Evolutionary conservation across 306 rosid species (phyloP).

Genomic region (Malus fusca): DNA sequence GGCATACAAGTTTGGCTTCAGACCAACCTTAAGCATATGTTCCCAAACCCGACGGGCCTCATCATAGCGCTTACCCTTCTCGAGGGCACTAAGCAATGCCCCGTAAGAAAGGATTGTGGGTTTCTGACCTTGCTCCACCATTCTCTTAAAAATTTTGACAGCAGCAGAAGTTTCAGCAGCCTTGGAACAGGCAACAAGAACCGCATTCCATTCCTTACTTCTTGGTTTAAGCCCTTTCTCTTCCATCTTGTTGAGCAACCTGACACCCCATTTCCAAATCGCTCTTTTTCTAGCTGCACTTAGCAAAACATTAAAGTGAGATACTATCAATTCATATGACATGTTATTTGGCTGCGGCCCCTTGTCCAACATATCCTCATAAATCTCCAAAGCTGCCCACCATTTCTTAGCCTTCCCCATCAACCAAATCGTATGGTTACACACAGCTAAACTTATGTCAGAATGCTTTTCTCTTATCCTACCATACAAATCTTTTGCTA

Average conservation of each 20-base stretch:
- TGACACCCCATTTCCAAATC: constrained; percentile 90
- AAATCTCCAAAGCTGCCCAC: constrained; percentile 96
- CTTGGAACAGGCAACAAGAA: constrained; percentile 88
- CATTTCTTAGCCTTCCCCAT: constrained; percentile 93
- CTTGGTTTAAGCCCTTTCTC: constrained; percentile 91
- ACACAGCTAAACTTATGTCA: constrained; percentile 68
- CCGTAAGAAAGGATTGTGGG: constrained; percentile 85
- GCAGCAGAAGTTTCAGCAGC: constrained; percentile 87
- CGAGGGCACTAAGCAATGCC: constrained; percentile 89
- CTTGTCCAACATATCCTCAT: constrained; percentile 83
- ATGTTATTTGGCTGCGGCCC: constrained; percentile 87
- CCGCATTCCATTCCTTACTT: constrained; percentile 82
- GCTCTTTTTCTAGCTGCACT: constrained; percentile 66
- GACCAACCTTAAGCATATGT: constrained; percentile 79
- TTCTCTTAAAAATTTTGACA: constrained; percentile 68
- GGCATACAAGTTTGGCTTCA: constrained; percentile 66
- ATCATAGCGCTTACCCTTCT: constrained; percentile 80
- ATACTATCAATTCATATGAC: constrained; percentile 69
- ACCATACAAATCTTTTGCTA: constrained; percentile 66
- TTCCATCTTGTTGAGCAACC: constrained; percentile 93
- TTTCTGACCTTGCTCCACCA: constrained; percentile 90
- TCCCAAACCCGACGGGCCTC: constrained; percentile 85
- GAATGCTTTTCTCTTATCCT: constrained; percentile 55
- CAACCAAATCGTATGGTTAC: constrained; percentile 92
- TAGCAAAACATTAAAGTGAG: constrained; percentile 79